Evolutionary conservation across 2,329 filamentous ascomycete genomes (phyloP), one percentile per base, ranked within the genome.

Genomic region (Colletotrichum lupini): DNA sequence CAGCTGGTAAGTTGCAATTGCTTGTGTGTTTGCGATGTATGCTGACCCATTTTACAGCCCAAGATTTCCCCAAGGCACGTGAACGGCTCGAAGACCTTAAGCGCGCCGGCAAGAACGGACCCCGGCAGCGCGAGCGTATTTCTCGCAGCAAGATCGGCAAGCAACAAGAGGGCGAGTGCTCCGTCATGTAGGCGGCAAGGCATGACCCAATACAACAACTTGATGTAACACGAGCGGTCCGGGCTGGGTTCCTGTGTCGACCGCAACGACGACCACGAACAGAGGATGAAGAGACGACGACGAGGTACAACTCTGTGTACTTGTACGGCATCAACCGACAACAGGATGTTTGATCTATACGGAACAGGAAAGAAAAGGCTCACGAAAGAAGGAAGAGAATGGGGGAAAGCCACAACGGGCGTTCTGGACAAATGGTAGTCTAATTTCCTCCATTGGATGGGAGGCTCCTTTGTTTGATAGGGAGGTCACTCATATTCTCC

Each of bases 71-170:
- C 57, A 98, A 98, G 82, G 97, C 97, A 16, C 92, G 96, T 71
- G 95, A 98, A 80, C 91, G 96, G 60, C 89, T 99, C 5, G 96
- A 98, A 80, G 97, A 98, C 77, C 88, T 99, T 67, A 97, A 97
- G 84, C 90, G 91, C 74, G 91, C 92, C 2, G 73, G 74, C 57
- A 92, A 91, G 56, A 93, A 92, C 52, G 87, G 84, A 61, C 91
- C 93, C 74, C 94, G 94, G 80, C 91, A 92, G 67, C 89, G 94
- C 67, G 94, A 95, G 78, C 91, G 92, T 68, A 90, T 98, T 74
- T 95, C 93, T 9, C 90, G 96, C 70, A 96, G 92, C 76, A 94
- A 95, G 76, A 91, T 94, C 68, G 93, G 93, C 79, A 93, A 92
- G 81, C 93, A 96, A 81, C 94, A 96, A 79, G 95, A 98, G 76